Evolutionary conservation across 108 stramenopile species (phyloP), one percentile per base, ranked within the genome.

Genomic region (Chaetoceros tenuissimus): DNA sequence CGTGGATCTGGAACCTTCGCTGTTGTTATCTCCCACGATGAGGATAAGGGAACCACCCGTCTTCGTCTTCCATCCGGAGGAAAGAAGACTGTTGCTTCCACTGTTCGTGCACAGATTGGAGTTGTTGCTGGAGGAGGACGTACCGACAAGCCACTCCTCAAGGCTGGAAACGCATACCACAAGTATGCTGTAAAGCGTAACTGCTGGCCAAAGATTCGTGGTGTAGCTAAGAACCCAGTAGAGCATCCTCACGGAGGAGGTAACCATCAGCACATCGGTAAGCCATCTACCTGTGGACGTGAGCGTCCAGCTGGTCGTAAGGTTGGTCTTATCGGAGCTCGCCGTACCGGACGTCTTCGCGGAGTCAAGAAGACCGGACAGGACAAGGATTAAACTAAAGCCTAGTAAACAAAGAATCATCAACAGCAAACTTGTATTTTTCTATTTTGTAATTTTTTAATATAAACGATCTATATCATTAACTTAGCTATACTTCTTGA

Each of bases 221-320:
- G 99, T 94, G 99, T 99, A 52, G 99, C 99, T 23, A 98, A 96
- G 82, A 99, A 99, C 72, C 99, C 99, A 20, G 99, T 98, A 59
- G 99, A 99, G 96, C 99, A 99, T 73, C 97, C 97, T 51, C 82
- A 84, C 90, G 98, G 98, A 68, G 98, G 98, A 72, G 99, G 97
- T 93, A 98, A 98, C 96, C 97, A 99, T 75, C 97, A 99, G 90
- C 97, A 98, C 91, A 98, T 99, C 74, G 98, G 98, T 84, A 94
- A 82, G 74, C 96, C 98, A 26, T 95, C 95, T 28, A 98, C 97
- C 21, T 84, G 87, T 26, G 78, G 69, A 40, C 62, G 83, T 34
- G 92, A 81, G 26, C 84, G 84, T 40, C 89, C 96, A n/a, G 82
- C 97, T 31, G 98, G 98, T 89, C 72, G 96, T 57, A 98, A 98